Conservation (phyloP, 257 asterid genomes). For the Catharanthus roseus region DNA sequence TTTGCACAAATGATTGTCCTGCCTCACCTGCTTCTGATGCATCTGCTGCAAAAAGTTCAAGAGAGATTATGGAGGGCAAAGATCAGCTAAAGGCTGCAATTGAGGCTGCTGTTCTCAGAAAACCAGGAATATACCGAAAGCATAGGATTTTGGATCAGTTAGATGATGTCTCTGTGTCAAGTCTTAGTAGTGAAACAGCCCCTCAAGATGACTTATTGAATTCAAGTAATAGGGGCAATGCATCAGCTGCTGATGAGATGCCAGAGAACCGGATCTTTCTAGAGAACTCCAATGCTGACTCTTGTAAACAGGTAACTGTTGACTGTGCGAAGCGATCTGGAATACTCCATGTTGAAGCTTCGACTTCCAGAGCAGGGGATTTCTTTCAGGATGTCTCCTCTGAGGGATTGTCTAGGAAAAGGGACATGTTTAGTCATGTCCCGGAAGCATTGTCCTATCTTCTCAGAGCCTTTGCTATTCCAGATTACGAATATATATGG, state of each 20-base stretch:
- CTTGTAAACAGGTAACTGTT: slow-evolving; percentile 33
- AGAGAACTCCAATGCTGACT: slow-evolving; percentile 28
- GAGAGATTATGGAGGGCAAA: slow-evolving; percentile 38
- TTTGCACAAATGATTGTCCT: slow-evolving; percentile 23
- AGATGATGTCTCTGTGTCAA: slow-evolving; percentile 39
- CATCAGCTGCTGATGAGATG: slow-evolving; percentile 29
- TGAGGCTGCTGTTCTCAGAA: slow-evolving; percentile 78
- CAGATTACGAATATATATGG: slow-evolving; percentile 22
- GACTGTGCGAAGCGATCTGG: slow-evolving; percentile 30
- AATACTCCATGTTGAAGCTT: slow-evolving; percentile 33
- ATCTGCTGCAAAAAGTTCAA: slow-evolving; percentile 40
- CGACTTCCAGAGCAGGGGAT: slow-evolving; percentile 37
- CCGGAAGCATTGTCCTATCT: slow-evolving; percentile 34
- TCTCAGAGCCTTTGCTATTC: slow-evolving; percentile 28
- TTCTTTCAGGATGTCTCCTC: slow-evolving; percentile 21
- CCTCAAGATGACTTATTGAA: slow-evolving; percentile 32
- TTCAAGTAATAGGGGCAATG: slow-evolving; percentile 35
- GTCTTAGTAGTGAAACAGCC: slow-evolving; percentile 32
- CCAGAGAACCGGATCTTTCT: slow-evolving; percentile 35
- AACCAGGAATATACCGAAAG: slow-evolving; percentile 65
- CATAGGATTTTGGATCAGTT: slow-evolving; percentile 44
- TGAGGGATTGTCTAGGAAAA: background rate
- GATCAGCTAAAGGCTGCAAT: slow-evolving; percentile 73
- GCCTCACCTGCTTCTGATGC: slow-evolving; percentile 18
- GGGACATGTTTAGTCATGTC: slow-evolving; percentile 30